Base-by-base conservation (phyloP, 345 rosid species). In the Populus euphratica region DNA sequence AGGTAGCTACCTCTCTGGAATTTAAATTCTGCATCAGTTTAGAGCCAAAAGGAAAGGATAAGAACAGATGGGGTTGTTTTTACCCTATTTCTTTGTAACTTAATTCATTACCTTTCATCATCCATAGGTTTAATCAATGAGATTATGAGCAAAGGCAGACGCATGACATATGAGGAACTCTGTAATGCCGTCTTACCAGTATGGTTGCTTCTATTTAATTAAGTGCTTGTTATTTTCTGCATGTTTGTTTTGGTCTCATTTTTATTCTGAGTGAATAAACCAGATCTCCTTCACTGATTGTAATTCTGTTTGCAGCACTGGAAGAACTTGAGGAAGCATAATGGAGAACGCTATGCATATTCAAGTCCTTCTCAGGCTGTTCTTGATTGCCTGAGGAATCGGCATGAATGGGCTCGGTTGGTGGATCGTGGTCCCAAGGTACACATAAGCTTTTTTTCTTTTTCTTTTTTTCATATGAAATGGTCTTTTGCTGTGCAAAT, bases 351-450 rank as follows among this genome's bases (percentile, higher is more conserved):
- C 27, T 96, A 94, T 83, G 99, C 99, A 16, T 96, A 96, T 89
- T 90, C 98, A 39, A 94, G 94, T 85, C 99, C 87, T 85, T 91
- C 95, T 74, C 99, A 96, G 79, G 99, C 99, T 76, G 99, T 94
- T 88, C 97, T 96, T 68, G 99, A 96, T 85, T 96, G 98, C 83
- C 87, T 96, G 80, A 87, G 99, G 76, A 96, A 94, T 78, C 89
- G 98, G 80, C 97, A 90, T 69, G 98, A 96, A 81, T 96, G 99
- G 98, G 93, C 98, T 86, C 91, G 80, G 74, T 86, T 96, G 85
- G 97, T 96, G 78, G 98, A 96, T 86, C 98, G 98, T 78, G 99
- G 97, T 78, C 99, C 99, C 78, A 96, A 96, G 97, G 99, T 96
- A 79, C 61, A 76, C 27, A 9, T 49, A 39, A 14, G 2, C 27